Percentiles rank a stretch among this genome's conserved stretches.
Conservation (phyloP, 139 green algal species). For the Eudorina sp. region DNA sequence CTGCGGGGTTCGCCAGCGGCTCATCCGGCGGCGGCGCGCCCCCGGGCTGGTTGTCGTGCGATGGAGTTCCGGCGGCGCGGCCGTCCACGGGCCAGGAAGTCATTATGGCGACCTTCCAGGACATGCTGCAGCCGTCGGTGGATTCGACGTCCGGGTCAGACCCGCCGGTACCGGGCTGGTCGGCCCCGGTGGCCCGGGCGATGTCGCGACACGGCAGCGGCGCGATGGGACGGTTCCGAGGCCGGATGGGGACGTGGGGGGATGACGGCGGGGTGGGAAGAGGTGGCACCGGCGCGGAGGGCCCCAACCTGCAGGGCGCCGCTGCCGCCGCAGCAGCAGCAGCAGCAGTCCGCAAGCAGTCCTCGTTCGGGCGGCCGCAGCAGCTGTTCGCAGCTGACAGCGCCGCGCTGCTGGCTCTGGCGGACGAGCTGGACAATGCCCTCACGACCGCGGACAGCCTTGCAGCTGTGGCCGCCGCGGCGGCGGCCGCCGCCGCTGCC, state of each 20-base stretch:
- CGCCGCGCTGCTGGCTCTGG: neutral
- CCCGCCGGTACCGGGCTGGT: neutral
- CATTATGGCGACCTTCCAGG: conserved; percentile 34
- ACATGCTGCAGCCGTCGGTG: conserved; percentile 5
- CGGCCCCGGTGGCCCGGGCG: neutral
- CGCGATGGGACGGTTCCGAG: neutral
- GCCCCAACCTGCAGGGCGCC: too few relatives aligned
- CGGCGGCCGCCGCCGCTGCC: neutral
- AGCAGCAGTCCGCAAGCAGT: too few relatives aligned
- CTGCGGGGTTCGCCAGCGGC: neutral
- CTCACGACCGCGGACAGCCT: neutral
- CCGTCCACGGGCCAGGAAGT: neutral
- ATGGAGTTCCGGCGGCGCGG: neutral
- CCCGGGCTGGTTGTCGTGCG: neutral
- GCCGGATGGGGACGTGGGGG: neutral
- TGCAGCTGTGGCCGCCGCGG: neutral
- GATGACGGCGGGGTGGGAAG: too few relatives aligned
- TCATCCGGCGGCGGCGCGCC: neutral
- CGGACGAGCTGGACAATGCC: neutral
- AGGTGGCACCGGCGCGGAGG: neutral
- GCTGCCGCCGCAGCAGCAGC: neutral
- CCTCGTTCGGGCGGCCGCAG: too few relatives aligned
- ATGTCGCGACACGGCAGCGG: neutral
- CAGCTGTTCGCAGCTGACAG: neutral
- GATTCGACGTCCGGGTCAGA: too few relatives aligned